Evolutionary conservation across 2,329 filamentous ascomycete genomes (phyloP).

Genomic region (Cercospora citrullina): DNA sequence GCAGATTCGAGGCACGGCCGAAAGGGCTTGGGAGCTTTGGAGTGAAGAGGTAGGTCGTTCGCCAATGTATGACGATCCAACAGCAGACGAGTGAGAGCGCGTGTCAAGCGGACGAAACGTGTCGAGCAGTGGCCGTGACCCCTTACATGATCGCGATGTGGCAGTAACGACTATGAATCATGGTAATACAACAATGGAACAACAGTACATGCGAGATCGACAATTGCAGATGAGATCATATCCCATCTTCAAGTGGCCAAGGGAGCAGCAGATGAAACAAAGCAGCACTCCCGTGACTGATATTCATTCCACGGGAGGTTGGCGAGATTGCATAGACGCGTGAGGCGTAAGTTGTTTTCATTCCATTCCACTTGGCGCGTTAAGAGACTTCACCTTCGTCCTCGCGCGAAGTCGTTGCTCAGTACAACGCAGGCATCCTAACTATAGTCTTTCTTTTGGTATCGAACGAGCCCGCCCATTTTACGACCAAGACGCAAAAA

Average conservation of each 20-base stretch:
- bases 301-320: slow-evolving; percentile 18
- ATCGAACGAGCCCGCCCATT: background rate
- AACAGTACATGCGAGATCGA: background rate
- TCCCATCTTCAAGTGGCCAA: background rate
- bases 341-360: slow-evolving; percentile 22
- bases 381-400: slow-evolving; percentile 7
- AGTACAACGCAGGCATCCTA: slow-evolving; percentile 8
- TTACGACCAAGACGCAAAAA: background rate
- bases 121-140: background rate
- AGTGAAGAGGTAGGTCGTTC: slow-evolving; percentile 42
- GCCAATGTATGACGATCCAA: background rate
- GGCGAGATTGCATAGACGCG: slow-evolving; percentile 21
- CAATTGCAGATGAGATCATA: background rate
- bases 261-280: background rate
- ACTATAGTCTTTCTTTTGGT: slow-evolving; percentile 21
- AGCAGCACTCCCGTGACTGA: background rate
- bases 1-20: slow-evolving; percentile 36
- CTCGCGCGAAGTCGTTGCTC: slow-evolving; percentile 13
- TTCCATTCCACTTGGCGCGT: slow-evolving; percentile 23
- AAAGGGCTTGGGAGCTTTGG: slow-evolving; percentile 48
- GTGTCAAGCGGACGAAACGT: background rate
- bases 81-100: background rate
- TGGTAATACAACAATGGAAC: background rate
- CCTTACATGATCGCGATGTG: background rate
- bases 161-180: background rate